Base-by-base conservation (phyloP, 768 basidiomycete species). In the Boletus rubropictus region DNA sequence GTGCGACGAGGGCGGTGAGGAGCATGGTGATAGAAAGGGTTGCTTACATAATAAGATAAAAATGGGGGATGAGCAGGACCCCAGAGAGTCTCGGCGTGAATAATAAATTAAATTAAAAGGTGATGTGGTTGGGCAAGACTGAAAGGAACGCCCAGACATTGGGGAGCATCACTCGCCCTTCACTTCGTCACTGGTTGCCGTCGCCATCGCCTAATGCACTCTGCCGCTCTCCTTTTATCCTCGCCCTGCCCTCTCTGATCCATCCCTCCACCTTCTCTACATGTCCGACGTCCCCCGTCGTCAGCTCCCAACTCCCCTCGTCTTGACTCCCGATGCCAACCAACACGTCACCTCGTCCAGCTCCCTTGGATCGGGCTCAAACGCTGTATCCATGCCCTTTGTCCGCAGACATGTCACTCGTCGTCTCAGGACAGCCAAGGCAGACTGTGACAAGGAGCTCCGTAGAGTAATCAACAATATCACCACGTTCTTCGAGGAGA, bases 391-490 rank as follows among this genome's bases (percentile, higher is more conserved):
- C 44, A 91, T 91, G 89, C 88, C 89, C 50, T 90, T 91, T 64
- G 89, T 97, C 53, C 77, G 89, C 51, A 81, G 91, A 46, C 94
- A 97, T 72, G 90, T 98, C 59, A 90, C 87, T 32, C 81, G 91
- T 53, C 84, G 96, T 48, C 82, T 98, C 68, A 87, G 84, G 72
- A 86, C 86, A 4, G 93, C 95, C 48, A 98, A 99, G 74, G 81
- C 88, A 42, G 89, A 89, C 54, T 99, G 95, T 75, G 92, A 99
- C 79, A 89, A 88, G 74, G 92, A 96, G 68, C 81, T 99, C 8
- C 84, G 86, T 61, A 86, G 91, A 62, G 88, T 97, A 63, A 91
- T 94, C 50, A 85, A 89, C 69, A 89, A 84, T 50, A 93, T 99
- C 73, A 95, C 95, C 53, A 69, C 82, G 32, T 97, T 92, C 69